Evolutionary conservation across 768 basidiomycete genomes (phyloP).

Genomic region (Leccinum aurantiacum): DNA sequence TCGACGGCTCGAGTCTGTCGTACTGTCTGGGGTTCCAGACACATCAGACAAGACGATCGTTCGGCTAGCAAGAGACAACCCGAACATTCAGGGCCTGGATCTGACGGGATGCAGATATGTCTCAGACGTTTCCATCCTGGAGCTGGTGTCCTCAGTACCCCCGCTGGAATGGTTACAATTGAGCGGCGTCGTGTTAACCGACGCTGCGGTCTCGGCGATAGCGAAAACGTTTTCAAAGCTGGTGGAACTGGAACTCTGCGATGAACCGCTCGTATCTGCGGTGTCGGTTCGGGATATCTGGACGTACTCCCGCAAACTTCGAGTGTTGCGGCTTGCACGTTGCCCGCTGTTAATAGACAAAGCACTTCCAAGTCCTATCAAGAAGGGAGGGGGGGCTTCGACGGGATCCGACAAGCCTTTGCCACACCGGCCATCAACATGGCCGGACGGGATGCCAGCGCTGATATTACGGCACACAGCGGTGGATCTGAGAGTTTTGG

Average conservation of each 20-base stretch:
- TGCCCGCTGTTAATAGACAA: constrained; percentile 78
- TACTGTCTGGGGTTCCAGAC: constrained; percentile 65
- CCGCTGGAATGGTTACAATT: constrained; percentile 75
- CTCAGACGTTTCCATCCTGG: constrained; percentile 75
- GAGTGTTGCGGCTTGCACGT: constrained; percentile 73
- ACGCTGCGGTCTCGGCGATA: constrained; percentile 62
- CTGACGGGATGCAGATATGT: constrained; percentile 72
- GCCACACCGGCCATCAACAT: constrained; percentile 55
- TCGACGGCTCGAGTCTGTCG: constrained; percentile 65
- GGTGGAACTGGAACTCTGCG: constrained; percentile 76
- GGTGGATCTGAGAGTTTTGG: constrained; percentile 75
- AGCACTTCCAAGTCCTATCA: constrained; percentile 61
- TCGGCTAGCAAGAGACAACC: constrained; percentile 59
- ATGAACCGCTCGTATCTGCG: constrained; percentile 66
- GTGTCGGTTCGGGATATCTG: constrained; percentile 79
- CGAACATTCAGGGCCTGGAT: constrained; percentile 72
- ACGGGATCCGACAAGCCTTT: constrained; percentile 47
- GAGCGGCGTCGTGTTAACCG: constrained; percentile 63
- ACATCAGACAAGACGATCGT: constrained; percentile 70
- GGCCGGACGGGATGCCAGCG: constrained; percentile 62
- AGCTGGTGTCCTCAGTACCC: constrained; percentile 65
- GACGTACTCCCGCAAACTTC: constrained; percentile 73
- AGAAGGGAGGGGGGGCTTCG: constrained; percentile 33
- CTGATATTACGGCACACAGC: constrained; percentile 63
- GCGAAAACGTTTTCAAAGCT: constrained; percentile 74